These are phyloP conservation scores for Neurospora discreta DNA, from an alignment of 495 filamentous ascomycete species.

Conservation along the genomic window DNA sequence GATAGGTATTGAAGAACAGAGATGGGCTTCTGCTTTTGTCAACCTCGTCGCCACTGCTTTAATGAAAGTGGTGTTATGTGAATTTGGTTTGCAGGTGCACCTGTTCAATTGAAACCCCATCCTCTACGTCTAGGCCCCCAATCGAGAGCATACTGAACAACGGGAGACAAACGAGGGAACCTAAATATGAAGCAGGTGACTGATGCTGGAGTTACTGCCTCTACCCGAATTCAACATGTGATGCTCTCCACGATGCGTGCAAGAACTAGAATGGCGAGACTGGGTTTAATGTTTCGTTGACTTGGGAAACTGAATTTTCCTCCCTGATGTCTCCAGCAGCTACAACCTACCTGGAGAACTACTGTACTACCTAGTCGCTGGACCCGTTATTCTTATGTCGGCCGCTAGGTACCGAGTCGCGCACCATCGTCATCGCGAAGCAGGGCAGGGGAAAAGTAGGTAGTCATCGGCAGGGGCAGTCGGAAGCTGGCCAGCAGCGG, in stretches of 20 bases:
- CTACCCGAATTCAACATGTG: too few relatives aligned
- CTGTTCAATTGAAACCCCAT: too few relatives aligned
- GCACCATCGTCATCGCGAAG: neutral
- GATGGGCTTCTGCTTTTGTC: neutral
- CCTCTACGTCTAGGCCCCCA: too few relatives aligned
- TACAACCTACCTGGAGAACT: neutral
- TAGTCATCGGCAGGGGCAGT: neutral
- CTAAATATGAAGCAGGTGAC: too few relatives aligned
- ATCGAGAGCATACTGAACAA: too few relatives aligned
- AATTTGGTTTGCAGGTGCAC: neutral
- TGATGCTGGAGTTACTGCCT: too few relatives aligned
- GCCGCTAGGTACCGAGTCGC: neutral
- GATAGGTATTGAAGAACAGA: neutral
- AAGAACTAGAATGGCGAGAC: too few relatives aligned
- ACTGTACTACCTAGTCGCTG: too few relatives aligned
- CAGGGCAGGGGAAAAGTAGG: neutral
- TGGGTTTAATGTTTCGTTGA: neutral
- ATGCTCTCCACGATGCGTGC: too few relatives aligned
- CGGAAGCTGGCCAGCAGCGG: neutral
- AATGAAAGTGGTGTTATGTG: neutral
- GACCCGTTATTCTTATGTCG: neutral
- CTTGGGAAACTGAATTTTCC: neutral
- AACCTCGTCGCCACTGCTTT: neutral
- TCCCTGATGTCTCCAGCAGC: neutral
- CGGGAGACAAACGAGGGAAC: too few relatives aligned